Evolutionary conservation across 2,329 filamentous ascomycete species (phyloP).

Genomic region (Tolypocladium pustulatum): DNA sequence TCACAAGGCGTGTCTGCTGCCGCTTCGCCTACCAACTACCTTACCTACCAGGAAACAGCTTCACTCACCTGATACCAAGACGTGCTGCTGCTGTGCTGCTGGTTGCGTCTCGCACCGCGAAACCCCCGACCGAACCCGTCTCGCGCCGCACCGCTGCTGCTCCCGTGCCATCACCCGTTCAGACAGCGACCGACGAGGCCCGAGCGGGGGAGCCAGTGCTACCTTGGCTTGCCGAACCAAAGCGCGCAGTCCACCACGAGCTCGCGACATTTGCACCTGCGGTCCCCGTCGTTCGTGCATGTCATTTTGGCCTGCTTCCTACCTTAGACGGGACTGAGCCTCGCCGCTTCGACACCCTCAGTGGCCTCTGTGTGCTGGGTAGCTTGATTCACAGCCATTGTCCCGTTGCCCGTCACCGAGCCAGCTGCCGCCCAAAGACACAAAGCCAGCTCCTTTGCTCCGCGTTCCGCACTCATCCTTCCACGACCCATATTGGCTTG

Average conservation of each 20-base stretch:
- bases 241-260: background rate
- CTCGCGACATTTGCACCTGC: background rate
- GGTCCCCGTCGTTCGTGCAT: background rate
- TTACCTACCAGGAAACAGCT: background rate
- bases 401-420: background rate
- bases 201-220: constrained; percentile 4
- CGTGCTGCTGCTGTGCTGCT: background rate
- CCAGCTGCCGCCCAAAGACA: background rate
- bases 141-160: background rate
- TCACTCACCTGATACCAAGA: background rate
- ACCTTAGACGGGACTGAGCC: background rate
- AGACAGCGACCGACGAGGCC: background rate
- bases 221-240: constrained; percentile 1
- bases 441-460: background rate
- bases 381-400: background rate
- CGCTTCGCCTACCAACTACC: background rate
- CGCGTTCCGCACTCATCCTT: background rate
- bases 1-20: background rate
- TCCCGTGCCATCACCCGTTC: background rate
- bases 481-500: background rate
- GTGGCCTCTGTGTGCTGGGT: background rate
- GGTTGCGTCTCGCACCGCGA: background rate
- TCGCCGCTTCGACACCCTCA: background rate
- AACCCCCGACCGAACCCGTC: background rate
- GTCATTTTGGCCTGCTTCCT: background rate